Base-by-base conservation (phyloP, 108 stramenopile genomes). In the Conticribra guillardii region DNA sequence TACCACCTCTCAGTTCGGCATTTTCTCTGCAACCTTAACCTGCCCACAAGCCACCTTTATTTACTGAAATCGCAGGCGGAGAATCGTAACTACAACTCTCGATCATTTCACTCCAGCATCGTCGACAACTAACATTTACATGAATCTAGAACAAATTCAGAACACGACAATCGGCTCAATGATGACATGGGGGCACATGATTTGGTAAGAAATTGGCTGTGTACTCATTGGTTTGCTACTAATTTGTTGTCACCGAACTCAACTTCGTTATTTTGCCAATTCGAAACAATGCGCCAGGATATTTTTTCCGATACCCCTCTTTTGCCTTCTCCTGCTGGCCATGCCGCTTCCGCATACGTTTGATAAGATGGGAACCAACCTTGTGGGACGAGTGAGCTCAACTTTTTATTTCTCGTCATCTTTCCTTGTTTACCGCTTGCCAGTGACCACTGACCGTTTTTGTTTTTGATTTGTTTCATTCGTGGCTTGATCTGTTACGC, bases 241-340 rank as follows among this genome's bases (percentile, higher is more conserved):
- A 11, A 1, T 1, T 15, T 17, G 4, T 45, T 60, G 9, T 45
- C 16, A 7, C 9, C 18, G 19, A 3, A 22, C 29, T 26, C 31
- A 11, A 48, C 28, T 26, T 48, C n/a, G 16, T 5, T 16, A 22
- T 16, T 22, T 2, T 57, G 30, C 30, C 56, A 52, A 18, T n/a
- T 24, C 22, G 37, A 57, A 55, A 0, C 74, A 75, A 31, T 62
- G 73, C 34, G 73, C 73, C 49, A 73, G 76, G 78, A 60, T 79
- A 3, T 79, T 79, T 56, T 74, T 79, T 18, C 78, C 78, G 22
- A 69, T 79, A n/a, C 78, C 78, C 0, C 19, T 79, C 15, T 27
- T 79, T 46, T 79, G 71, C 31, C 71, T 79, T 37, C 0, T 68
- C 4, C 30, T 79, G 31, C 72, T 79, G 18, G 30, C 73, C 18